A percentile compares a stretch with the other conserved stretches of the same genome.
phyloP scores from a whole-genome alignment of 768 basidiomycete species.

The Xanthoconium purpureum region DNA sequence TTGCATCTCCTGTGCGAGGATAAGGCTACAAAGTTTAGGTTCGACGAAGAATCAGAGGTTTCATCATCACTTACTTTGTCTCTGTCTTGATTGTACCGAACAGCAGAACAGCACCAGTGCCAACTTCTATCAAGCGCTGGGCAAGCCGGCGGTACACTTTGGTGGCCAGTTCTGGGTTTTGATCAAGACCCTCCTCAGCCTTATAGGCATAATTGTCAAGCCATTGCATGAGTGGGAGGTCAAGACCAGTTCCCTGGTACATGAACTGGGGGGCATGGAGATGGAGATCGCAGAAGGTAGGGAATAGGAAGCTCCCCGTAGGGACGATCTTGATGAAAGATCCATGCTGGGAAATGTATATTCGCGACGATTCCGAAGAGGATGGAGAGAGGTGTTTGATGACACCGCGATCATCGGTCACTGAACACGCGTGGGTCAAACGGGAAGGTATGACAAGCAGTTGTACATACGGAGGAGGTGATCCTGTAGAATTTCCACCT shows the following conservation, averaged over 20 bases:
- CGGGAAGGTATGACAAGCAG: background rate
- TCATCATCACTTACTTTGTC: constrained; percentile 60
- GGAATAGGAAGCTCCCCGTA: constrained; percentile 63
- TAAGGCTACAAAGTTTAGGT: constrained; percentile 46
- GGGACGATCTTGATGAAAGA: constrained; percentile 37
- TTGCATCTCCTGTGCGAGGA: constrained; percentile 76
- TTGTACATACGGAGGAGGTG: constrained; percentile 46
- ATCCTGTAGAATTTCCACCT: constrained; percentile 54
- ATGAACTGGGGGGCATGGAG: constrained; percentile 88
- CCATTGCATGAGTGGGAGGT: constrained; percentile 84
- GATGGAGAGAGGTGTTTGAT: constrained; percentile 50
- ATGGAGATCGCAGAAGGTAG: constrained; percentile 80
- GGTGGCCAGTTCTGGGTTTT: constrained; percentile 53
- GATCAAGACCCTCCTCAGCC: constrained; percentile 75
- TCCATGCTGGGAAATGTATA: constrained; percentile 25
- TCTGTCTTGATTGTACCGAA: constrained; percentile 84
- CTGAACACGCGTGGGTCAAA: constrained; percentile 23
- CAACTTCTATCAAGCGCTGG: constrained; percentile 60
- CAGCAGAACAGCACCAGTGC: constrained; percentile 73
- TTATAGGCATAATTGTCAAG: constrained; percentile 78
- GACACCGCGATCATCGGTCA: constrained; percentile 39
- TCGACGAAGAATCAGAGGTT: background rate
- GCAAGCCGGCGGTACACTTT: constrained; percentile 69
- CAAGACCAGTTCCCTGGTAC: constrained; percentile 83
- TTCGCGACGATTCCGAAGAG: constrained; percentile 34